Conservation (phyloP, 805 yeast species). For the Pichia kluyveri region DNA sequence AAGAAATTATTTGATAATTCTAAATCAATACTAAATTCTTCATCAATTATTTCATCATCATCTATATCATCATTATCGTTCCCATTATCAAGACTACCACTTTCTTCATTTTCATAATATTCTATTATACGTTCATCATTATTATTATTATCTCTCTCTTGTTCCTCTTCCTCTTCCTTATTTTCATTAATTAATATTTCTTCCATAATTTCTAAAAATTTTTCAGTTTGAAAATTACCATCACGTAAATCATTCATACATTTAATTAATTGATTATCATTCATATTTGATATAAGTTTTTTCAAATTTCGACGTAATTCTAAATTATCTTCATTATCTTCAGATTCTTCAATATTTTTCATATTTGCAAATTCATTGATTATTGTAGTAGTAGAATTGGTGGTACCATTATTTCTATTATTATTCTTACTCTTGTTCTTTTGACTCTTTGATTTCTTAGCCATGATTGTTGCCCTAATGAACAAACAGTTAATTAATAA, state of each 20-base stretch:
- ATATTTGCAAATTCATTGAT: neutral
- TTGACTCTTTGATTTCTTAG: neutral
- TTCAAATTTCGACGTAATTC: neutral
- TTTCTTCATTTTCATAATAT: neutral
- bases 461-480: neutral
- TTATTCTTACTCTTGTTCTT: too few relatives aligned
- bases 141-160: neutral
- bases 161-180: neutral
- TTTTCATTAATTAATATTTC: neutral
- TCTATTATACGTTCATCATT: neutral
- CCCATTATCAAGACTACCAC: too few relatives aligned
- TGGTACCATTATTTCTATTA: too few relatives aligned
- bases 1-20: constrained; percentile 11
- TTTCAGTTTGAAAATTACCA: neutral
- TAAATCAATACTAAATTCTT: constrained; percentile 15
- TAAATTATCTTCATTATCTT: constrained; percentile 1
- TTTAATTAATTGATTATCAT: neutral
- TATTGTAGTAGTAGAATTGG: too few relatives aligned
- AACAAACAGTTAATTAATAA: too few relatives aligned
- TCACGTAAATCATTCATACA: neutral
- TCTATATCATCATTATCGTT: neutral
- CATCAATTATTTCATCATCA: neutral
- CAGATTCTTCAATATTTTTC: neutral
- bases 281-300: neutral
- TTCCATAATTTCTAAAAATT: neutral